phyloP scores from a whole-genome alignment of 179 eudicot genomes.

The Beta macrorhiza region DNA sequence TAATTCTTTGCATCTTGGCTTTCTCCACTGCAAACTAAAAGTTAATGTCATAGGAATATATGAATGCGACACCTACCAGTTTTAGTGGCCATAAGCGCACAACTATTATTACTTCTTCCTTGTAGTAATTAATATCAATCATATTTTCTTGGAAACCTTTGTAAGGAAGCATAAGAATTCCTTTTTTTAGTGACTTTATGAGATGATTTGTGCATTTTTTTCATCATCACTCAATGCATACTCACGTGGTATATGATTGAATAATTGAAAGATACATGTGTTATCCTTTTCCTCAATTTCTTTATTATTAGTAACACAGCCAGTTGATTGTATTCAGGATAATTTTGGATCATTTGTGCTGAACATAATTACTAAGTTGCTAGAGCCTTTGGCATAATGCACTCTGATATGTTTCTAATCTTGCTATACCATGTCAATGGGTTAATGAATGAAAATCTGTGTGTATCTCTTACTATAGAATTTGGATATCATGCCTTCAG shows the following conservation, averaged over 20 bases:
- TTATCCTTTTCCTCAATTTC: too few species aligned
- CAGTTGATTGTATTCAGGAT: too few species aligned
- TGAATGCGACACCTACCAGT: not conserved
- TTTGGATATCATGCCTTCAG: not conserved
- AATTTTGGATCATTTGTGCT: too few species aligned
- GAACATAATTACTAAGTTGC: too few species aligned
- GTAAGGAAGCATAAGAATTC: not conserved
- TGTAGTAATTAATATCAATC: not conserved
- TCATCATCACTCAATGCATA: too few species aligned
- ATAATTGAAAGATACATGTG: too few species aligned
- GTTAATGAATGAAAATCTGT: not conserved
- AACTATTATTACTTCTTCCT: not conserved
- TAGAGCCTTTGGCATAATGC: constrained; percentile 7
- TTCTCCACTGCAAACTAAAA: not conserved
- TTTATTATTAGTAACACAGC: too few species aligned
- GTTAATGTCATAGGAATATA: not conserved
- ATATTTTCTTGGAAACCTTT: not conserved
- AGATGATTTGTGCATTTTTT: too few species aligned
- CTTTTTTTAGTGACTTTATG: too few species aligned
- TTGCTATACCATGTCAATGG: constrained; percentile 1
- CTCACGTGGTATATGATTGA: too few species aligned
- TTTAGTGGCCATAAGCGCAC: not conserved
- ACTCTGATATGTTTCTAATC: constrained; percentile 1
- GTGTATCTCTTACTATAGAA: not conserved
- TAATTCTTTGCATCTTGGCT: not conserved